Evolutionary conservation across 345 rosid species (phyloP).

Genomic region (Acer campestre): DNA sequence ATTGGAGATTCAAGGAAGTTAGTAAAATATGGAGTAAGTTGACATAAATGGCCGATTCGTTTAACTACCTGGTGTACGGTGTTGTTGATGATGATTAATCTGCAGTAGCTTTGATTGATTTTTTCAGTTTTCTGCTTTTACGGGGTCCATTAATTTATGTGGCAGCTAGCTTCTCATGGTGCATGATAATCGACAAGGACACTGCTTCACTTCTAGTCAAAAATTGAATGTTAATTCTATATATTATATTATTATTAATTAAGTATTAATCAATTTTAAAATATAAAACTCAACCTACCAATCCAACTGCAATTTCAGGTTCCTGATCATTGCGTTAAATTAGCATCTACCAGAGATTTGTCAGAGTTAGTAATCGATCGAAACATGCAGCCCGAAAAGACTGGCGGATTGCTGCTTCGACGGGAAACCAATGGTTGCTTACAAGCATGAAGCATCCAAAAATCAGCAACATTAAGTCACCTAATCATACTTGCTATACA

Average conservation of each 20-base stretch:
- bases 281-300: constrained; percentile 9
- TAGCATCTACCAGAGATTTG: neutral
- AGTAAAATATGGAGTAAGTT: constrained; percentile 15
- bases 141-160: neutral
- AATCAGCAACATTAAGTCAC: constrained; percentile 3
- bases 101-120: neutral
- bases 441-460: constrained; percentile 35
- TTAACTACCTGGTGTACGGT: constrained; percentile 27
- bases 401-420: constrained; percentile 14
- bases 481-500: neutral
- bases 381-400: constrained; percentile 13
- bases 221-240: neutral
- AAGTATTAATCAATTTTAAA: neutral
- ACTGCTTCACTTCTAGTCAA: neutral
- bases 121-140: too few relatives aligned
- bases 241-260: too few relatives aligned
- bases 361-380: neutral
- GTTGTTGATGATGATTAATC: constrained; percentile 6
- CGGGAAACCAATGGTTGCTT: constrained; percentile 32
- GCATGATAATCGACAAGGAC: neutral
- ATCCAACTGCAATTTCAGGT: neutral
- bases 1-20: constrained; percentile 10
- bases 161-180: neutral
- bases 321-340: neutral
- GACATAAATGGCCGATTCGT: constrained; percentile 23